These are phyloP conservation scores for Tuber melanosporum DNA, from an alignment of 495 filamentous ascomycete species.

Conservation along the genomic window DNA sequence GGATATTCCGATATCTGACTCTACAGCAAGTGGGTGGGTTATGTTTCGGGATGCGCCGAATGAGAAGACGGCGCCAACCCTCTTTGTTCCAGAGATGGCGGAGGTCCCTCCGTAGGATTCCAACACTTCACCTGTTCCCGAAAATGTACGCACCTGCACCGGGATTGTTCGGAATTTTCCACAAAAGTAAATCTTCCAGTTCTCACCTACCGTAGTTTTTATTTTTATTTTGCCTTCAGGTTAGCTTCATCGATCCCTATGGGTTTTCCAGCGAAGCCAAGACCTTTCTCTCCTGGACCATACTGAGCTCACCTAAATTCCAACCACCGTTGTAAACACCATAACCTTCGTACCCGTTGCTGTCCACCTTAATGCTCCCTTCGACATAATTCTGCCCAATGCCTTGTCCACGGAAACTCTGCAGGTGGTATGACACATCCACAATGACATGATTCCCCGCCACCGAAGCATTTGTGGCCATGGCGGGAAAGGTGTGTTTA, in stretches of 20 bases:
- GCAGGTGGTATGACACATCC: slow-evolving; percentile 65
- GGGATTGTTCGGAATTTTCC: slow-evolving; percentile 52
- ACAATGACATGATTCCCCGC: slow-evolving; percentile 55
- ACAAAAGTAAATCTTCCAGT: slow-evolving; percentile 66
- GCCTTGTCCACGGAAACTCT: slow-evolving; percentile 55
- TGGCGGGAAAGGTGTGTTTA: slow-evolving; percentile 55
- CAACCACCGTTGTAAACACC: slow-evolving; percentile 61
- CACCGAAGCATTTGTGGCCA: slow-evolving; percentile 11
- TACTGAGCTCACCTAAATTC: slow-evolving; percentile 50
- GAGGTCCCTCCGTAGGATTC: slow-evolving; percentile 30
- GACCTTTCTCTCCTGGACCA: too few species aligned
- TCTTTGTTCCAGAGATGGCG: slow-evolving; percentile 34
- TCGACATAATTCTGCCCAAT: slow-evolving; percentile 61
- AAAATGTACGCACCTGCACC: slow-evolving; percentile 49
- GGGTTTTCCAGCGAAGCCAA: slow-evolving; percentile 8
- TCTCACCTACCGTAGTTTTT: slow-evolving; percentile 25
- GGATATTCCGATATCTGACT: slow-evolving; percentile 63
- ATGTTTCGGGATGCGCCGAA: slow-evolving; percentile 37
- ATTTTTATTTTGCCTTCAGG: not conserved
- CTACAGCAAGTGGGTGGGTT: slow-evolving; percentile 42
- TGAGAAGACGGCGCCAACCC: slow-evolving; percentile 47
- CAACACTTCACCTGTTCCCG: slow-evolving; percentile 44
- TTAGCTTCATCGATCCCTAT: not conserved
- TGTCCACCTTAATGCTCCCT: slow-evolving; percentile 53
- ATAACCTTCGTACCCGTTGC: slow-evolving; percentile 56